Conservation (phyloP, 1,284 basidiomycete genomes). For the Peniophora sp. region DNA sequence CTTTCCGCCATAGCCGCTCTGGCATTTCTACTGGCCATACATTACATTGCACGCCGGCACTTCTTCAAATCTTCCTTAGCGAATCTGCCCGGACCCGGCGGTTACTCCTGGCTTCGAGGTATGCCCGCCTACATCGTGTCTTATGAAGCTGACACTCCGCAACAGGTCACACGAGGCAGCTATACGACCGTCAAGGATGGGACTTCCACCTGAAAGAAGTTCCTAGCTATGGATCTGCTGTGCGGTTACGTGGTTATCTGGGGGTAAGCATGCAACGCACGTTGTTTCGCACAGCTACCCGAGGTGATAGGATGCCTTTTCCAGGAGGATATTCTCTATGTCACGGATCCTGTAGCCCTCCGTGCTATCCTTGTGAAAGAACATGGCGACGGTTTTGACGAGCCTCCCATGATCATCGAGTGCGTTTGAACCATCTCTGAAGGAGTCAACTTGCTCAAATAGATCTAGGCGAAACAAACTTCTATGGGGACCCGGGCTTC, state of each 20-base stretch:
- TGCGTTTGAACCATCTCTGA: constrained; percentile 1
- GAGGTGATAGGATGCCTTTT: neutral
- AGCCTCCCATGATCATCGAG: constrained; percentile 10
- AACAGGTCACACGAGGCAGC: no score
- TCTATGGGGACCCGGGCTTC: constrained; percentile 7
- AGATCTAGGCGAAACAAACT: constrained; percentile 6
- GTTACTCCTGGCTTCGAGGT: no score
- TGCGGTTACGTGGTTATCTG: constrained; percentile 8
- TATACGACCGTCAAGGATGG: constrained; percentile 4
- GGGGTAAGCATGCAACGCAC: constrained; percentile 2
- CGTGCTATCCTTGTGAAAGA: constrained; percentile 6
- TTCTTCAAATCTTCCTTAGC: no score
- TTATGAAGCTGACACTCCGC: neutral
- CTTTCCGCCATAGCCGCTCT: no score
- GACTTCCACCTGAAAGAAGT: constrained; percentile 9
- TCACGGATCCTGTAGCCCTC: constrained; percentile 8
- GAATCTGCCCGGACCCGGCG: no score
- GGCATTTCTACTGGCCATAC: no score
- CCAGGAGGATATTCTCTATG: constrained; percentile 9
- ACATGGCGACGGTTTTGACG: constrained; percentile 9
- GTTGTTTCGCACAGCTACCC: neutral
- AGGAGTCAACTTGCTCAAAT: neutral
- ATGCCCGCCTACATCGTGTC: no score
- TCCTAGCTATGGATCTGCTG: constrained; percentile 6
- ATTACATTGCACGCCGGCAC: no score